phyloP scores from a whole-genome alignment of 306 rosid species.

The Canavalia ensiformis region DNA sequence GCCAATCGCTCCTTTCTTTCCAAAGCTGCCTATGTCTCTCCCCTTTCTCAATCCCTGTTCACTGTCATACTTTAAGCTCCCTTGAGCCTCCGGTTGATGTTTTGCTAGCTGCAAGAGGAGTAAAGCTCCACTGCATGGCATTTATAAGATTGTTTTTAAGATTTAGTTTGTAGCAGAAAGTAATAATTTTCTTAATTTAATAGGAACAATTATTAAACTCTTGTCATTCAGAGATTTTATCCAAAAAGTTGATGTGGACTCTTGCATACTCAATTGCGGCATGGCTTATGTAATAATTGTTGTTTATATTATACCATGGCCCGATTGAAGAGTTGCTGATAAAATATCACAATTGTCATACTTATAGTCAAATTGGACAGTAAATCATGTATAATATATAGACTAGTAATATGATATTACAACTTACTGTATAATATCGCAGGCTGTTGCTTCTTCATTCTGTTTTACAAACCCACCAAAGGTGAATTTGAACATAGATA shows the following conservation, averaged over 20 bases:
- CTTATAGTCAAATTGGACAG: background rate
- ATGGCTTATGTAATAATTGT: background rate
- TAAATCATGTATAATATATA: background rate
- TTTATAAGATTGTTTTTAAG: background rate
- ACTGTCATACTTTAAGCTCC: background rate
- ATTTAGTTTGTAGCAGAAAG: background rate
- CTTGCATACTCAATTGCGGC: background rate
- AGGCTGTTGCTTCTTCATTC: slow-evolving; percentile 90
- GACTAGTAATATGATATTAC: slow-evolving; percentile 25
- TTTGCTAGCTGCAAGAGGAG: slow-evolving; percentile 3
- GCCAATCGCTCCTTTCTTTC: background rate
- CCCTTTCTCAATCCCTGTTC: background rate
- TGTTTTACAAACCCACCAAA: slow-evolving; percentile 91
- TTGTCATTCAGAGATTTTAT: slow-evolving; percentile 1
- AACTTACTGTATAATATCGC: slow-evolving; percentile 38
- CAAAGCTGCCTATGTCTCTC: background rate
- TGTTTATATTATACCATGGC: background rate
- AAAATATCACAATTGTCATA: background rate
- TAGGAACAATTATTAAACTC: background rate
- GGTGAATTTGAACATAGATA: slow-evolving; percentile 80
- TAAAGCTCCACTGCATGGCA: background rate
- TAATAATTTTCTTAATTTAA: background rate
- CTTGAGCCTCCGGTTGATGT: background rate
- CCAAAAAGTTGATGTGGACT: background rate
- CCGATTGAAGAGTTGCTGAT: background rate